These are phyloP conservation scores for Quercus mongolica DNA, from an alignment of 306 rosid genomes.

Conservation along the genomic window DNA sequence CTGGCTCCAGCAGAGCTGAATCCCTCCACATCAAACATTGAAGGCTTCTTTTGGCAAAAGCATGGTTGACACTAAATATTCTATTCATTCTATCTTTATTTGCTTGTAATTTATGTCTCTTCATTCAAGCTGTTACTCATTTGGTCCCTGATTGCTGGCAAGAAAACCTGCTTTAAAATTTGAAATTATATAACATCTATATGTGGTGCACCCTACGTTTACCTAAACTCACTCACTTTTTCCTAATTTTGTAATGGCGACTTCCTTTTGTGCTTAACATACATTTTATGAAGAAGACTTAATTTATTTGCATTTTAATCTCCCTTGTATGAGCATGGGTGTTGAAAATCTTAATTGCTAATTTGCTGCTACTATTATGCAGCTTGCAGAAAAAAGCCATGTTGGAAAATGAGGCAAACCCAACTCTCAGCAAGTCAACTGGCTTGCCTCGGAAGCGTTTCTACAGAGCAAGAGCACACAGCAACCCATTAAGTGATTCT, in stretches of 20 bases:
- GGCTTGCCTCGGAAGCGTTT: conserved; percentile 96
- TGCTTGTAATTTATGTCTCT: not conserved
- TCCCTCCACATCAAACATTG: not conserved
- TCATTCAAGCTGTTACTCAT: not conserved
- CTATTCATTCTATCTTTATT: not conserved
- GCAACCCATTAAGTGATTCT: conserved; percentile 95
- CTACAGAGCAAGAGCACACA: conserved; percentile 96
- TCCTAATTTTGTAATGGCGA: not conserved
- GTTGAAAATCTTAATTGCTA: conserved; percentile 22
- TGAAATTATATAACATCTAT: not conserved
- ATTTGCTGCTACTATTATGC: conserved; percentile 19
- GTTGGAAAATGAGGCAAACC: conserved; percentile 52
- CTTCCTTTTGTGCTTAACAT: not conserved
- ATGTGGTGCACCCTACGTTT: not conserved
- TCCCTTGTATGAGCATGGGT: not conserved
- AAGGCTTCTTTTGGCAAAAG: not conserved
- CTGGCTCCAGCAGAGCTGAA: not conserved
- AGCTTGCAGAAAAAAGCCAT: conserved; percentile 40
- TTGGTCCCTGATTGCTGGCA: not conserved
- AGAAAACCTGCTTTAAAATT: not conserved
- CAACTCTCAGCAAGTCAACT: conserved; percentile 72
- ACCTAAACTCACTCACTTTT: not conserved
- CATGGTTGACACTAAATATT: not conserved
- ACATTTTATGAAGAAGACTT: not conserved
- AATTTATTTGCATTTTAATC: not conserved